Conservation (phyloP, 2,329 filamentous ascomycete genomes). For the Diaporthe velutina region DNA sequence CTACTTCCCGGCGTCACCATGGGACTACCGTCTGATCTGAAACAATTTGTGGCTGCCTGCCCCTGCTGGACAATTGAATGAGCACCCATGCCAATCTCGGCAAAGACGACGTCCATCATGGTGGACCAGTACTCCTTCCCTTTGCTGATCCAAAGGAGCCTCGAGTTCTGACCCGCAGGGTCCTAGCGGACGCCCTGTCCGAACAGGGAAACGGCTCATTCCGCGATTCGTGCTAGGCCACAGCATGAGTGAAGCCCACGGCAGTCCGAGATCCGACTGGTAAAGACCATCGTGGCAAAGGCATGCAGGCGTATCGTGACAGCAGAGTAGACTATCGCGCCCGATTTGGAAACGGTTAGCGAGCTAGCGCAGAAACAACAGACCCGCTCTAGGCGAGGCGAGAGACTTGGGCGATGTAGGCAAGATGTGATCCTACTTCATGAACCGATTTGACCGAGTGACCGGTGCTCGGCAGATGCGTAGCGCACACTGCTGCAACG, state of each 20-base stretch:
- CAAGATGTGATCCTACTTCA: neutral
- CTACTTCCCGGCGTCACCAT: conserved; percentile 33
- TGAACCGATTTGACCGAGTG: conserved; percentile 17
- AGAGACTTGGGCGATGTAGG: neutral
- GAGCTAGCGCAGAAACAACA: conserved; percentile 46
- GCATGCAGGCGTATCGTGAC: conserved; percentile 39
- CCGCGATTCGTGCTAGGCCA: conserved; percentile 33
- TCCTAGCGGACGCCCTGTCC: neutral
- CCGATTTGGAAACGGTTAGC: conserved; percentile 51
- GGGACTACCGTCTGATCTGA: conserved; percentile 27
- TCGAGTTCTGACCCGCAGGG: neutral
- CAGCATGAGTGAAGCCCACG: conserved; percentile 39
- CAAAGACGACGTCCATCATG: conserved; percentile 3
- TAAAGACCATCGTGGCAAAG: conserved; percentile 38
- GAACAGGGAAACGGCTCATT: neutral
- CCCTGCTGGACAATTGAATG: conserved; percentile 16
- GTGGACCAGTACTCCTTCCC: neutral
- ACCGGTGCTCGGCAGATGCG: conserved; percentile 24
- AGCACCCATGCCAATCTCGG: conserved; percentile 8
- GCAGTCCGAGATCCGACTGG: conserved; percentile 36
- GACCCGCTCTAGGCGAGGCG: conserved; percentile 34
- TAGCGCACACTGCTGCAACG: conserved; percentile 1
- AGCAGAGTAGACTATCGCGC: conserved; percentile 40
- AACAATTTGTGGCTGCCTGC: conserved; percentile 29
- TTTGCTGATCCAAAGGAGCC: conserved; percentile 1